Evolutionary conservation across 805 yeast genomes (phyloP), one percentile per base, ranked within the genome.

Genomic region (Zygosaccharomyces lentus): DNA sequence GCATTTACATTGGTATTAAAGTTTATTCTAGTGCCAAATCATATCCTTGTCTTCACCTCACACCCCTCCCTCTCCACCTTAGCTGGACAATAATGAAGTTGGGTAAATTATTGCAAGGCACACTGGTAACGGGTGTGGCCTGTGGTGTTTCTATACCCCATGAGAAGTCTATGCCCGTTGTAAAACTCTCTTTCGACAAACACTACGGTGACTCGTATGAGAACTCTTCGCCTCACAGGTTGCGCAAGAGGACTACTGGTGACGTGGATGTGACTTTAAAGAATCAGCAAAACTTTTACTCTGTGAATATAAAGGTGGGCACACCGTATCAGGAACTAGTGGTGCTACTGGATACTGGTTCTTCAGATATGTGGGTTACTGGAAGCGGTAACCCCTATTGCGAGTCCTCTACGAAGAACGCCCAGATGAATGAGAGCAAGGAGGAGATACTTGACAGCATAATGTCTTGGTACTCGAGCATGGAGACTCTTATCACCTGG

Each of bases 301-400:
- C 75, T 15, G 76, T 73, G 2, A 65, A 65, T 4, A 48, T 78
- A 26, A 54, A 62, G 19, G 59, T 84, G 16, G 91, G 93, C 3
- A 76, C 86, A 0, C 75, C 81, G 1, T 57, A 69, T 0, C 83
- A 82, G 55, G 61, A 67, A n/a, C 68, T 83, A 5, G 69, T 69
- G 8, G 78, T 83, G 8, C 61, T 81, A 31, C 59, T 84, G n/a
- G 93, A 84, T 57, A 84, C 90, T 1, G 93, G 91, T 2, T 82
- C 89, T 0, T 75, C 86, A 0, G 91, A 84, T 60, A 65, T 85
- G 17, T 83, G 58, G 55, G 76, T 82, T 17, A 70, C 76, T 49
- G 68, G 72, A 24, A 58, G 74, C 1, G 54, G 65, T 31, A 80
- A 78, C 55, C 74, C 81, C 2, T 74, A 68, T 45, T 75, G 80